Base-by-base conservation (phyloP, 345 rosid genomes). In the Zanthoxylum bungeanum region DNA sequence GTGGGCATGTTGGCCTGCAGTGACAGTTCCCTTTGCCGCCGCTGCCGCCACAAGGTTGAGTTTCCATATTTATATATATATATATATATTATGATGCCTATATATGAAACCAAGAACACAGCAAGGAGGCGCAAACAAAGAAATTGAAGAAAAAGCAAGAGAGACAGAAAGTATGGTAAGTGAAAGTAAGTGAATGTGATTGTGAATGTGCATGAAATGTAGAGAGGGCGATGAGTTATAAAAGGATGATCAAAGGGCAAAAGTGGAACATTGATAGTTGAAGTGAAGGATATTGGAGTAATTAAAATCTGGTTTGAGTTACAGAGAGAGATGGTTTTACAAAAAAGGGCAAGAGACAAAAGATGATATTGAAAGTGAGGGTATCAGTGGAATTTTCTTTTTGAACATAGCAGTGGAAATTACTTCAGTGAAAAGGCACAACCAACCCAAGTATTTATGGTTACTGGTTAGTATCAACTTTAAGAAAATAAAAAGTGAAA, bases 1-100 rank as follows among this genome's bases (percentile, higher is more conserved):
- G 77, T 24, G 93, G 85, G 77, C 98, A 92, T 74, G 90, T 89
- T 73, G 87, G 98, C 85, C 99, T 85, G 86, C 93, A 87, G 25
- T 83, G 69, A 75, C 84, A 88, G 78, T 81, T 82, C 55, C 89
- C 88, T 46, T 76, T 81, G n/a, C 74, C 73, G 25, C 79, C n/a
- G 25, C 79, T 75, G 46, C 83, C 73, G 31, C 74, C 71, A 27
- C 75, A 68, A 49, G 81, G 92, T 8, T 83, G 88, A 66, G 84
- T 62, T 59, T 91, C 97, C 93, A 88, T 88, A 8, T 33, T 7
- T 75, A 50, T 63, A 24, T 66, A 51, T 27, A 36, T n/a, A n/a
- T n/a, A n/a, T n/a, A n/a, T n/a, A n/a, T n/a, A n/a, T n/a, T n/a
- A n/a, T 57, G 21, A n/a, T n/a, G n/a, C n/a, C n/a, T n/a, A 59